A percentile compares a stretch with the other conserved stretches of the same genome.
Evolutionary conservation across 2,329 filamentous ascomycete genomes (phyloP).

Genomic region (Diaporthe ampelina): DNA sequence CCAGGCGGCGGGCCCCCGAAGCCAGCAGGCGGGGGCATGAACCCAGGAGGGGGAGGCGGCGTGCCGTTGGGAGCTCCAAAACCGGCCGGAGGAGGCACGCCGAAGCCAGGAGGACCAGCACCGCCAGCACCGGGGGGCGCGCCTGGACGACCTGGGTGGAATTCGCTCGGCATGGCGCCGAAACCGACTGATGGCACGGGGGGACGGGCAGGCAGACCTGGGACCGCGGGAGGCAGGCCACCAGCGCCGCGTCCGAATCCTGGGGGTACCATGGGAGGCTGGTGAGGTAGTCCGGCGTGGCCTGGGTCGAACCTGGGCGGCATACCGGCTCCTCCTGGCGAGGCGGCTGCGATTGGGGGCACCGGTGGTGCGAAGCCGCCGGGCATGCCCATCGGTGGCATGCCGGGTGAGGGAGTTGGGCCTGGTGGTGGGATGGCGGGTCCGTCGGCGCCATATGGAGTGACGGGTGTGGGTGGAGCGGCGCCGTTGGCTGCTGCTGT

Average conservation of each 20-base stretch:
- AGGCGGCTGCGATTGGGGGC: constrained; percentile 49
- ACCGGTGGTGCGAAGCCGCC: constrained; percentile 53
- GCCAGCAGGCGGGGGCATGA: constrained; percentile 58
- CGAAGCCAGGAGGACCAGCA: constrained; percentile 55
- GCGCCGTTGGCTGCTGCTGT: constrained; percentile 43
- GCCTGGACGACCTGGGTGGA: constrained; percentile 60
- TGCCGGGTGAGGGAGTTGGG: constrained; percentile 40
- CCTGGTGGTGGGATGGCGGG: constrained; percentile 41
- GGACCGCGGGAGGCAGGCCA: constrained; percentile 62
- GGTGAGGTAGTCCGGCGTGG: constrained; percentile 28
- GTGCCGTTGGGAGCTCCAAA: constrained; percentile 55
- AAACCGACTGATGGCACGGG: constrained; percentile 61
- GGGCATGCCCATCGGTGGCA: constrained; percentile 51
- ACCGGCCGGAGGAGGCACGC: constrained; percentile 53
- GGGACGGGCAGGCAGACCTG: constrained; percentile 64
- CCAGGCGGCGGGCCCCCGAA: constrained; percentile 39
- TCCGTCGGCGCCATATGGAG: constrained; percentile 40
- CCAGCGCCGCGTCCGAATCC: constrained; percentile 47
- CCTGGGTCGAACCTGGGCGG: constrained; percentile 40
- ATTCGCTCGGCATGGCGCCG: constrained; percentile 61
- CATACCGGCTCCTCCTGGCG: constrained; percentile 42
- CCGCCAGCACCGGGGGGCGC: constrained; percentile 49
- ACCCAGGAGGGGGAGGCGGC: constrained; percentile 54
- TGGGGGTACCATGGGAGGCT: constrained; percentile 39
- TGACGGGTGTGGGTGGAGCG: constrained; percentile 42